These are phyloP conservation scores for Isabelozyma pseudorhagii DNA, from an alignment of 805 yeast species.

Conservation along the genomic window DNA sequence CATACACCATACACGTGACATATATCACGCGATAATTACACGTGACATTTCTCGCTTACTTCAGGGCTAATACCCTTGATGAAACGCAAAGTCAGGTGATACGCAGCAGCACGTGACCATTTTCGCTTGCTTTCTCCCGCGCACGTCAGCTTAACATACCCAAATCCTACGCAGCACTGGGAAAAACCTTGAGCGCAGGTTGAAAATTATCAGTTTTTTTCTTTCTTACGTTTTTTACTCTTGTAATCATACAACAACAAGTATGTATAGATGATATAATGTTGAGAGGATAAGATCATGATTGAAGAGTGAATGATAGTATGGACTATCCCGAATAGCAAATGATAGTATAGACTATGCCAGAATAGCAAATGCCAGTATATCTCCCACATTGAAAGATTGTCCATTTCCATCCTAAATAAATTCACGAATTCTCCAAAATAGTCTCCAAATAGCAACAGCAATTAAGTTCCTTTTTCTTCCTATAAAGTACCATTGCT, in stretches of 20 bases:
- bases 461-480: too few species aligned
- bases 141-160: neutral
- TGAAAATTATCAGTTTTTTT: slow-evolving; percentile 4
- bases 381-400: too few species aligned
- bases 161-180: neutral
- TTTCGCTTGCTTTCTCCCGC: neutral
- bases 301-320: slow-evolving; percentile 5
- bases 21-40: neutral
- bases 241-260: slow-evolving; percentile 11
- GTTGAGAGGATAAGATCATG: neutral
- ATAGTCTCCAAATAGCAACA: too few species aligned
- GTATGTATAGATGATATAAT: slow-evolving; percentile 8
- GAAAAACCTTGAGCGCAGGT: neutral
- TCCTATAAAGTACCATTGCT: too few species aligned
- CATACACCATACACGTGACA: neutral
- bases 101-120: neutral
- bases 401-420: too few species aligned
- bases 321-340: neutral
- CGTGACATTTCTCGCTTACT: neutral
- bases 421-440: too few species aligned
- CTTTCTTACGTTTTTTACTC: slow-evolving; percentile 2
- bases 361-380: neutral
- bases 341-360: too few species aligned
- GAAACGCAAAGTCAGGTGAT: neutral
- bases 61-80: neutral